phyloP scores from a whole-genome alignment of 1,284 basidiomycete species.

The Cutaneotrichosporon cutaneum region DNA sequence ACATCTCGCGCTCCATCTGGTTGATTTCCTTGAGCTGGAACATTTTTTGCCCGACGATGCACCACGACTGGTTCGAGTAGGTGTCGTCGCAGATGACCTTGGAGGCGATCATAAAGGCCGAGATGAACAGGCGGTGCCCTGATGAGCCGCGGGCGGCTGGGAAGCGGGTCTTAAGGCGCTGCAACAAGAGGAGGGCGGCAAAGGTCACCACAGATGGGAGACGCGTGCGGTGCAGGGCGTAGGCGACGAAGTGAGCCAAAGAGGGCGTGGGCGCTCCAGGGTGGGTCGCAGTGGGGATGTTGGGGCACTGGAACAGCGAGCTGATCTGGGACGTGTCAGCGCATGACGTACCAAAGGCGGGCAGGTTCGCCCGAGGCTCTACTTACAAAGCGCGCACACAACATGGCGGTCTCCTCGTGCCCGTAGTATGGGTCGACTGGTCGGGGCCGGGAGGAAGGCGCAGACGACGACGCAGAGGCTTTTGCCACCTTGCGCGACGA shows the following conservation, averaged over 20 bases:
- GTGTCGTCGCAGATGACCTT: slow-evolving; percentile 84
- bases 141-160: slow-evolving; percentile 88
- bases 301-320: slow-evolving; percentile 53
- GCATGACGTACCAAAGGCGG: neutral
- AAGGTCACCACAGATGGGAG: slow-evolving; percentile 78
- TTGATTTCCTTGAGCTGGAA: slow-evolving; percentile 87
- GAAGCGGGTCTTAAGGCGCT: slow-evolving; percentile 84
- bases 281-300: slow-evolving; percentile 45
- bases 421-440: slow-evolving; percentile 71
- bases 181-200: slow-evolving; percentile 77
- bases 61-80: slow-evolving; percentile 94
- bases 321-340: slow-evolving; percentile 51
- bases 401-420: slow-evolving; percentile 64
- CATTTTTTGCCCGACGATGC: slow-evolving; percentile 87
- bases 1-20: slow-evolving; percentile 95
- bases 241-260: slow-evolving; percentile 79
- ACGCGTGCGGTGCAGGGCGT: slow-evolving; percentile 83
- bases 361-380: neutral
- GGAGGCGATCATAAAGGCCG: slow-evolving; percentile 82
- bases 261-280: slow-evolving; percentile 56
- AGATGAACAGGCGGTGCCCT: slow-evolving; percentile 86
- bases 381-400: slow-evolving; percentile 74
- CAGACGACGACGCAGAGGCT: slow-evolving; percentile 43
- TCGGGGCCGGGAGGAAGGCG: slow-evolving; percentile 38
- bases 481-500: slow-evolving; percentile 47